A percentile compares a stretch with the other conserved stretches of the same genome.
These are phyloP conservation scores for fission yeast (Schizosaccharomyces pombe) DNA, from an alignment of 805 yeast species.

Conservation along the genomic window DNA sequence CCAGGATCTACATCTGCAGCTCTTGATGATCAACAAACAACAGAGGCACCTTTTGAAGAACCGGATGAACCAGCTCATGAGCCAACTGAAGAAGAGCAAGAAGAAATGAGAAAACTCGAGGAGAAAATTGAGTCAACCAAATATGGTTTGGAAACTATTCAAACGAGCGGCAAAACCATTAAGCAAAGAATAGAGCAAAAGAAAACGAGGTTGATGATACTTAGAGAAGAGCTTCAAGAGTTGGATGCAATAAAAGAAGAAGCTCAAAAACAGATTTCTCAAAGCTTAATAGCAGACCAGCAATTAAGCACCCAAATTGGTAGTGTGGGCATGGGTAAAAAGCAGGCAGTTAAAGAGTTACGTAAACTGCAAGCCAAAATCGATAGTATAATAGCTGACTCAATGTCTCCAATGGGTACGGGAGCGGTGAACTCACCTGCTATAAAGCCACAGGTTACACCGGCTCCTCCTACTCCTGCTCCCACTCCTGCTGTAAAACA, in stretches of 20 bases:
- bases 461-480: too few relatives aligned
- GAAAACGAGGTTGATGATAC: background rate
- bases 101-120: background rate
- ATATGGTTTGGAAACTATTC: background rate
- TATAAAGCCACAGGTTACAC: too few relatives aligned
- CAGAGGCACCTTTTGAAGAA: background rate
- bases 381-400: background rate
- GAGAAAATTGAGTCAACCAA: background rate
- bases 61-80: background rate
- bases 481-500: too few relatives aligned
- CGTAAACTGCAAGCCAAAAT: background rate
- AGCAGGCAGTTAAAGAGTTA: background rate
- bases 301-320: background rate
- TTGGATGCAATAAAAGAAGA: background rate
- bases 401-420: background rate
- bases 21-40: background rate
- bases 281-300: background rate
- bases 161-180: background rate
- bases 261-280: background rate
- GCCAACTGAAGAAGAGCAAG: background rate
- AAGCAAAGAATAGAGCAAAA: background rate
- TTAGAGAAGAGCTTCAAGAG: background rate
- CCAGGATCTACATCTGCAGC: background rate
- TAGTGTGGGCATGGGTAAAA: background rate
- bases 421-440: background rate